phyloP scores from a whole-genome alignment of 345 rosid genomes.

The Gossypium rotundifolium region DNA sequence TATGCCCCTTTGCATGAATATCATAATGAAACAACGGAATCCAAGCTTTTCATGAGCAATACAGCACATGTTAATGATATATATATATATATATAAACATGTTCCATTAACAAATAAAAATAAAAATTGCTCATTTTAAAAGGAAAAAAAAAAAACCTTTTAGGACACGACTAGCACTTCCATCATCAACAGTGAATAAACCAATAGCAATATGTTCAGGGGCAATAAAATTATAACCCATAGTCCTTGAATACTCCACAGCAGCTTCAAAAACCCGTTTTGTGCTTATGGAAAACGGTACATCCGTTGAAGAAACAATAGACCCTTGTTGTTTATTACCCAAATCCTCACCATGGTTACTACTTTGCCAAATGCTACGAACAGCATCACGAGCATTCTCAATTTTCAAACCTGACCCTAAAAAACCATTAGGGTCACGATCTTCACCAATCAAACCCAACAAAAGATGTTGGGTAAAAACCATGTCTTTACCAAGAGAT shows the following conservation, averaged over 20 bases:
- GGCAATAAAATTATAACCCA: slow-evolving; percentile 79
- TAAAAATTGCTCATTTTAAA: neutral
- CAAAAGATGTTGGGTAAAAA: slow-evolving; percentile 73
- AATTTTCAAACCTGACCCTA: slow-evolving; percentile 64
- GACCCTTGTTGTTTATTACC: slow-evolving; percentile 18
- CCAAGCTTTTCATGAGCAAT: neutral
- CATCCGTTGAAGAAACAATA: slow-evolving; percentile 32
- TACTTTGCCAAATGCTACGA: slow-evolving; percentile 49
- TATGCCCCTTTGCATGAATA: neutral
- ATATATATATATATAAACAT: neutral
- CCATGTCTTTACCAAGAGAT: slow-evolving; percentile 72
- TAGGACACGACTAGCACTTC: slow-evolving; percentile 71
- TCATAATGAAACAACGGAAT: neutral
- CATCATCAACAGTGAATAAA: slow-evolving; percentile 86
- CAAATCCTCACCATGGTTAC: slow-evolving; percentile 11
- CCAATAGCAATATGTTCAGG: slow-evolving; percentile 93
- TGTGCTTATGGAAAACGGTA: slow-evolving; percentile 73
- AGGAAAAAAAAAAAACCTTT: slow-evolving; percentile 36
- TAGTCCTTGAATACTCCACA: slow-evolving; percentile 77
- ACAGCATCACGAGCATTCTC: slow-evolving; percentile 75
- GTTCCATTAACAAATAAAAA: neutral
- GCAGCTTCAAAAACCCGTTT: slow-evolving; percentile 96
- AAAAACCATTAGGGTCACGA: slow-evolving; percentile 74
- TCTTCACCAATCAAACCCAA: slow-evolving; percentile 76
- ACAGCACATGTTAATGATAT: neutral